Evolutionary conservation across 768 basidiomycete species (phyloP), one percentile per base, ranked within the genome.

Genomic region (Pleurotus sapidus): DNA sequence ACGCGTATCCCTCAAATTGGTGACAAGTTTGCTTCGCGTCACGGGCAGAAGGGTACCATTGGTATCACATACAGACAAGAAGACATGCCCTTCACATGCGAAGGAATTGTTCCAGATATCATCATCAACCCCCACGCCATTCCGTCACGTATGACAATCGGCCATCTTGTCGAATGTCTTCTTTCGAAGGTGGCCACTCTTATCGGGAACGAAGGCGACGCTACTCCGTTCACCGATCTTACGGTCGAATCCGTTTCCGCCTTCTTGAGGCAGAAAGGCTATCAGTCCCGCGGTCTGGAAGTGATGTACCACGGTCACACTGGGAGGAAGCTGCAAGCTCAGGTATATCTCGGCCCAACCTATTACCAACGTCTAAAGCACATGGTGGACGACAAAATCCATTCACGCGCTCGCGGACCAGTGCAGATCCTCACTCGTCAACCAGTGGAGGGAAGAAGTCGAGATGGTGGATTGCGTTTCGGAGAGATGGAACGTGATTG

Each of bases 401-500:
- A 99, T 74, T 96, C 97, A 25, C 86, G 97, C 56, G 97, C 97
- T 17, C 76, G 97, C 71, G 97, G 97, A 12, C 97, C 97, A 4
- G 93, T 99, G 7, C 97, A 99, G 71, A 99, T 98, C 65, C 73
- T 99, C 65, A 99, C 96, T 30, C 77, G 97, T 49, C 97, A 99
- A 68, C 97, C 97, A 11, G 97, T 99, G 14, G 97, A 99, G 70
- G 97, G 97, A 83, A 84, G 97, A 73, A 94, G 91, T 83, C 84
- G 97, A 75, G 97, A 98, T 68, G 97, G 97, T 79, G 97, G 97
- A 72, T 76, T 99, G 61, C 94, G 97, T 67, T 99, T 99, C 80
- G 97, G 97, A 80, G 97, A 99, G 82, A 99, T 99, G 97, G 97
- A 99, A 70, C 92, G 94, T 71, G 96, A 98, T 84, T 98, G 97